Evolutionary conservation across 2,329 filamentous ascomycete species (phyloP).

Genomic region (Cordyceps javanica): DNA sequence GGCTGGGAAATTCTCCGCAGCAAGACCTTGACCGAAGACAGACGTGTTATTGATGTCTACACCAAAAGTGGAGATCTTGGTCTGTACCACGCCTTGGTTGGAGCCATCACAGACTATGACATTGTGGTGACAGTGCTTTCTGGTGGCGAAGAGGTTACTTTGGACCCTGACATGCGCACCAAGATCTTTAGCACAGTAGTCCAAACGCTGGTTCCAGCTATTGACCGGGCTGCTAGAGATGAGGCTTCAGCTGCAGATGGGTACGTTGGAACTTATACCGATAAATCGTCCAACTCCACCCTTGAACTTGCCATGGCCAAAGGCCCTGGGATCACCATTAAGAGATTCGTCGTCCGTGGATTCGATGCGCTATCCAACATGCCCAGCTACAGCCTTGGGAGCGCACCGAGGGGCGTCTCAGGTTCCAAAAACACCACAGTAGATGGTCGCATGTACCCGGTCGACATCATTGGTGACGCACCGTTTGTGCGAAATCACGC

Average conservation of each 20-base stretch:
- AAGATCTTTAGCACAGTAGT: conserved; percentile 26
- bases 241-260: conserved; percentile 22
- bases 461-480: conserved; percentile 2
- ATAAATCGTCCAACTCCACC: conserved; percentile 32
- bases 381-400: conserved; percentile 12
- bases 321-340: conserved; percentile 33
- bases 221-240: conserved; percentile 36
- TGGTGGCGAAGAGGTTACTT: conserved; percentile 24
- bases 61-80: conserved; percentile 40
- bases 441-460: conserved; percentile 9
- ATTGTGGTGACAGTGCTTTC: conserved; percentile 35
- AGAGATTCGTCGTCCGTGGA: conserved; percentile 33
- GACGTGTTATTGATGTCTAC: conserved; percentile 39
- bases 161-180: conserved; percentile 15
- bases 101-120: conserved; percentile 41
- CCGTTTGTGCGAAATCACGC: neutral
- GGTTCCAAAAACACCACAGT: neutral
- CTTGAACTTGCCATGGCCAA: conserved; percentile 32
- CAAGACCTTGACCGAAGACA: conserved; percentile 29
- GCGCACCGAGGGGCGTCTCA: neutral
- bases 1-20: conserved; percentile 43
- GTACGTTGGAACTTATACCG: conserved; percentile 33
- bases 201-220: conserved; percentile 30
- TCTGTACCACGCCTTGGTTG: conserved; percentile 33
- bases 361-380: conserved; percentile 34